These are phyloP conservation scores for Leishmania lainsoni DNA, from an alignment of 208 protist species.

Conservation along the genomic window DNA sequence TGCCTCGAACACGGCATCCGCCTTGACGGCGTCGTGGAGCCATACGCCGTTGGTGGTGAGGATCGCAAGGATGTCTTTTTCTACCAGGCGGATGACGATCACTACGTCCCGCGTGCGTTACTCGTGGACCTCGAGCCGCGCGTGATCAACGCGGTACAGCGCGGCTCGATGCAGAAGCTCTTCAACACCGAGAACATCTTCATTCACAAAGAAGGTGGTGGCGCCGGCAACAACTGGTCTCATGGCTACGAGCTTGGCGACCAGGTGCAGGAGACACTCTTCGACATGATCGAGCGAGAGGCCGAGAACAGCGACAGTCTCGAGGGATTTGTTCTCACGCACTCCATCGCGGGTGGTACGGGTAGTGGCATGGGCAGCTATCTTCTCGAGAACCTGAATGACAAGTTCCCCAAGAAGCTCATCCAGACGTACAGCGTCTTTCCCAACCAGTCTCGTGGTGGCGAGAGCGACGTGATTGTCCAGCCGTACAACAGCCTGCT, in stretches of 20 bases:
- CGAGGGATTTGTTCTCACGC: slow-evolving; percentile 98
- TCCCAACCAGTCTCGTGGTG: slow-evolving; percentile 85
- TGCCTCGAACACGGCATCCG: slow-evolving; percentile 99
- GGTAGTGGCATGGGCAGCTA: slow-evolving; percentile 99
- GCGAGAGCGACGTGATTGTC: slow-evolving; percentile 97
- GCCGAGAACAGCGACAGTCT: slow-evolving; percentile 98
- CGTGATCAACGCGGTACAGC: slow-evolving; percentile 96
- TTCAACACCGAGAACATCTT: slow-evolving; percentile 99
- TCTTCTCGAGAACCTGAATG: slow-evolving; percentile 98
- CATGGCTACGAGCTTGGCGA: slow-evolving; percentile 94
- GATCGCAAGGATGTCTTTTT: slow-evolving; percentile 99
- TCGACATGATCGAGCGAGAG: slow-evolving; percentile 99
- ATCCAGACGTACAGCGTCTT: slow-evolving; percentile 99
- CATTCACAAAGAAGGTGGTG: slow-evolving; percentile 94
- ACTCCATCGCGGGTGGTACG: slow-evolving; percentile 99
- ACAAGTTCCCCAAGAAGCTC: slow-evolving; percentile 98
- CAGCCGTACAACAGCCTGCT: slow-evolving; percentile 99
- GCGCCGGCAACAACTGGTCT: slow-evolving; percentile 99
- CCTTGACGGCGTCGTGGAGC: slow-evolving; percentile 94
- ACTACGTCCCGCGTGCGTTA: slow-evolving; percentile 99
- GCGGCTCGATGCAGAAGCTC: slow-evolving; percentile 92
- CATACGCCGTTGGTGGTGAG: slow-evolving; percentile 90
- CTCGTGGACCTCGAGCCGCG: slow-evolving; percentile 99
- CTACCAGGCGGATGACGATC: slow-evolving; percentile 99
- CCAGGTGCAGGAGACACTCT: slow-evolving; percentile 92